Conservation (phyloP, 1,284 basidiomycete genomes). For the Rhodofomes roseus region DNA sequence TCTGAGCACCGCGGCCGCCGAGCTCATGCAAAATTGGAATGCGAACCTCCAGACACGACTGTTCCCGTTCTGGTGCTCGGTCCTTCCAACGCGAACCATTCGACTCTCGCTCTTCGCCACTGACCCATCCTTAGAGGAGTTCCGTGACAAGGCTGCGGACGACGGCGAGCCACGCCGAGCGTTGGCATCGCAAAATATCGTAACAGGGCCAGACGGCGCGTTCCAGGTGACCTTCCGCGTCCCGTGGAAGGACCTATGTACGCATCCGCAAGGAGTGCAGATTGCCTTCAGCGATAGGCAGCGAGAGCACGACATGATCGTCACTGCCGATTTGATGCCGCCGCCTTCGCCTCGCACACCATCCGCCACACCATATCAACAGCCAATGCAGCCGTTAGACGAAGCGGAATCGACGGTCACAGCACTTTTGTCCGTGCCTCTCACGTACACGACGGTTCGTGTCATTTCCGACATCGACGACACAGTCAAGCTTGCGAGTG, state of each 20-base stretch:
- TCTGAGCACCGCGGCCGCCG: slow-evolving; percentile 19
- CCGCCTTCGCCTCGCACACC: slow-evolving; percentile 27
- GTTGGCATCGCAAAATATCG: slow-evolving; percentile 44
- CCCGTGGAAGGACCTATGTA: slow-evolving; percentile 64
- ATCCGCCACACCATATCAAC: slow-evolving; percentile 9
- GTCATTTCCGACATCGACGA: slow-evolving; percentile 95
- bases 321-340: slow-evolving; percentile 48
- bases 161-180: slow-evolving; percentile 36
- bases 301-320: slow-evolving; percentile 53
- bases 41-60: slow-evolving; percentile 72
- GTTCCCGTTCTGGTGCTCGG: slow-evolving; percentile 75
- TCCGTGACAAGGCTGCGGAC: slow-evolving; percentile 10
- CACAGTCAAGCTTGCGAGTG: slow-evolving; percentile 80
- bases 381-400: slow-evolving; percentile 14
- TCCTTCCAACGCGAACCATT: slow-evolving; percentile 55
- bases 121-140: slow-evolving; percentile 22
- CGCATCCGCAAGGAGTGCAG: slow-evolving; percentile 52
- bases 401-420: slow-evolving; percentile 20
- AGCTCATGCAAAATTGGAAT: slow-evolving; percentile 52
- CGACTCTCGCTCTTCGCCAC: slow-evolving; percentile 52
- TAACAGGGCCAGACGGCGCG: slow-evolving; percentile 64
- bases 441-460: slow-evolving; percentile 59
- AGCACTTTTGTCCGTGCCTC: slow-evolving; percentile 39
- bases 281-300: slow-evolving; percentile 53
- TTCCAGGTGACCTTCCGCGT: slow-evolving; percentile 64